Evolutionary conservation across 805 yeast genomes (phyloP).

Genomic region (Alloascoidea africana): DNA sequence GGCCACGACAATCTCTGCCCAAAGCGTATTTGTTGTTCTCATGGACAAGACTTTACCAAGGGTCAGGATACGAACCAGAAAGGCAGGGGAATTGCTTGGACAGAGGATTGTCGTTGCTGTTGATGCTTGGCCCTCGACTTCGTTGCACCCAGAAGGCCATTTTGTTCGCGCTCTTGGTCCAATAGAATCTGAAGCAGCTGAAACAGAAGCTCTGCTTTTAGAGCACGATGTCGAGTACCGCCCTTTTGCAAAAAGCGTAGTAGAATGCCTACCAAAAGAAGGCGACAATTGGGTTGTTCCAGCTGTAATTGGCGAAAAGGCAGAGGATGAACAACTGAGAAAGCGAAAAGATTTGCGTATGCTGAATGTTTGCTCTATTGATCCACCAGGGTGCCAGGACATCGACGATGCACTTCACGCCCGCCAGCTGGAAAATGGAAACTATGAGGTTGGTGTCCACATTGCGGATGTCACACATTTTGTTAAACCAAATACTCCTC

Average conservation of each 20-base stretch:
- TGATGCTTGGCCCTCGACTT: conserved; percentile 80
- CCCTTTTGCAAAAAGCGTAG: conserved; percentile 84
- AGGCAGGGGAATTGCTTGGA: conserved; percentile 69
- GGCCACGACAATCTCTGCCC: too few relatives aligned
- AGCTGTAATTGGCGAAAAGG: conserved; percentile 19
- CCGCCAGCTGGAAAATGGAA: conserved; percentile 69
- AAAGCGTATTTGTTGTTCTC: conserved; percentile 68
- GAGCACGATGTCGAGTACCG: conserved; percentile 96
- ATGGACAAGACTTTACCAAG: conserved; percentile 87
- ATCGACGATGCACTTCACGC: conserved; percentile 98
- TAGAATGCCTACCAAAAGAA: conserved; percentile 84
- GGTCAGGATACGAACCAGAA: conserved; percentile 74
- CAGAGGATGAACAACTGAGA: conserved; percentile 27
- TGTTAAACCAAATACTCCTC: conserved; percentile 81
- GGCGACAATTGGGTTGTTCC: conserved; percentile 94
- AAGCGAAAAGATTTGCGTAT: conserved; percentile 80
- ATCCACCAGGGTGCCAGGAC: conserved; percentile 97
- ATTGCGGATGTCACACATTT: conserved; percentile 98
- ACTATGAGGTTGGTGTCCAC: conserved; percentile 95
- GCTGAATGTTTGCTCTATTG: conserved; percentile 83
- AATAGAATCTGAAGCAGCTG: conserved; percentile 86
- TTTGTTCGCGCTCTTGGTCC: conserved; percentile 82
- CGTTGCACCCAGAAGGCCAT: conserved; percentile 88
- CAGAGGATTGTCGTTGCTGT: conserved; percentile 85
- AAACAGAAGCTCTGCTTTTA: conserved; percentile 82